Conservation (phyloP, 352 stramenopile species). For the Phytophthora pluvialis region DNA sequence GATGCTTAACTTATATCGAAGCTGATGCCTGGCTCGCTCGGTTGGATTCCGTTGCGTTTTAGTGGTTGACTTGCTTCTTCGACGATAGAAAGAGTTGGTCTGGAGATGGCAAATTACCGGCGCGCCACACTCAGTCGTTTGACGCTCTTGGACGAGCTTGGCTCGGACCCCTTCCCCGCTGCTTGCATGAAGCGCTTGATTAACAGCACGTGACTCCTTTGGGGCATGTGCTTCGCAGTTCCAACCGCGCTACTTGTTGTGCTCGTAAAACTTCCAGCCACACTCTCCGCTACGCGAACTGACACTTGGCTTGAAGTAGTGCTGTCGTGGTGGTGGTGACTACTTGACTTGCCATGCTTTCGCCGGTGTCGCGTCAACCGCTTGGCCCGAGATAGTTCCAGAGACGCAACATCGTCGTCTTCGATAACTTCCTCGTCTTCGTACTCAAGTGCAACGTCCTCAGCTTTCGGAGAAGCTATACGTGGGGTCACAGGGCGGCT, state of each 20-base stretch:
- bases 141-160: conserved; percentile 13
- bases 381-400: conserved; percentile 25
- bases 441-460: conserved; percentile 40
- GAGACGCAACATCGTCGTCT: conserved; percentile 18
- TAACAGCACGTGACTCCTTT: conserved; percentile 57
- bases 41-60: conserved; percentile 1
- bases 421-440: conserved; percentile 53
- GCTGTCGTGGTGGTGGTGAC: conserved; percentile 13
- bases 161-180: conserved; percentile 30
- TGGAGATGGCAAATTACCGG: conserved; percentile 18
- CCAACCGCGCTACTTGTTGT: conserved; percentile 37
- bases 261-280: conserved; percentile 31
- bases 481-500: conserved; percentile 14
- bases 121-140: conserved; percentile 21
- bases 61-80: not conserved
- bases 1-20: too few species aligned
- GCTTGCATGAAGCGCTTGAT: conserved; percentile 62
- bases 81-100: too few species aligned
- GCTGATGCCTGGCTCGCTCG: not conserved
- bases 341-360: conserved; percentile 25
- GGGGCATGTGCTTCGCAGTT: conserved; percentile 66
- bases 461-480: conserved; percentile 8
- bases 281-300: conserved; percentile 40
- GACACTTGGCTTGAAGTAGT: conserved; percentile 31
- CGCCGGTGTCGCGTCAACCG: conserved; percentile 19